Conservation (phyloP, 176 grass and related monocot genomes). For the Phoenix roebelenii region DNA sequence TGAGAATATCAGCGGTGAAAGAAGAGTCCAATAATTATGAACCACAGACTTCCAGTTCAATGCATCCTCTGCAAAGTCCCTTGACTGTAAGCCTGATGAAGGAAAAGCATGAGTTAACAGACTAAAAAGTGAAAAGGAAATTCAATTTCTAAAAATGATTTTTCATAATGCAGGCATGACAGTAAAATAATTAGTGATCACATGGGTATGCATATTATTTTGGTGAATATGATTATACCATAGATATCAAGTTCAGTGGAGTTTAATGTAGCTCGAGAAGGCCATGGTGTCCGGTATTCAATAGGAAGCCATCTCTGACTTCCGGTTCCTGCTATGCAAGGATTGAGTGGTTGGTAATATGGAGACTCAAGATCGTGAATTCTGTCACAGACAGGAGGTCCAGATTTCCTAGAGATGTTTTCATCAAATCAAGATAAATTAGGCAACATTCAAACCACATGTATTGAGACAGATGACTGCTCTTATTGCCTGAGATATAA, state of each 20-base stretch:
- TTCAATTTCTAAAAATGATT: too few species aligned
- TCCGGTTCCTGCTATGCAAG: constrained; percentile 82
- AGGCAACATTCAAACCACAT: background rate
- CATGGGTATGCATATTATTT: too few species aligned
- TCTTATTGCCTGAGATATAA: too few species aligned
- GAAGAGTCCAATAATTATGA: constrained; percentile 88
- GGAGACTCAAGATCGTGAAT: constrained; percentile 67
- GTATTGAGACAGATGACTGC: too few species aligned
- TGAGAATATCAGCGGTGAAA: constrained; percentile 96
- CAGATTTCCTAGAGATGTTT: constrained; percentile 60
- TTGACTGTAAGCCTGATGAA: constrained; percentile 46
- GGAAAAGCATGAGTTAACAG: background rate
- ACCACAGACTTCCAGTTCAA: constrained; percentile 67
- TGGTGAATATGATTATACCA: constrained; percentile 25
- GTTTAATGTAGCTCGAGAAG: constrained; percentile 61
- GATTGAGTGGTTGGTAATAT: constrained; percentile 78
- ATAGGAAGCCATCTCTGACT: constrained; percentile 82
- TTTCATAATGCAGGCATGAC: too few species aligned
- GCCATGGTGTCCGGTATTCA: constrained; percentile 65
- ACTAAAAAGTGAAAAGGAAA: too few species aligned
- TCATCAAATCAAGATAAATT: too few species aligned
- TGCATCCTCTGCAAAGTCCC: constrained; percentile 68
- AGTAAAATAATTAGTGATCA: too few species aligned
- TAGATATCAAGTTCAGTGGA: constrained; percentile 79
- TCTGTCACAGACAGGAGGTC: constrained; percentile 55